Evolutionary conservation across 2,329 filamentous ascomycete genomes (phyloP), one percentile per base, ranked within the genome.

Genomic region (Balansia obtecta): DNA sequence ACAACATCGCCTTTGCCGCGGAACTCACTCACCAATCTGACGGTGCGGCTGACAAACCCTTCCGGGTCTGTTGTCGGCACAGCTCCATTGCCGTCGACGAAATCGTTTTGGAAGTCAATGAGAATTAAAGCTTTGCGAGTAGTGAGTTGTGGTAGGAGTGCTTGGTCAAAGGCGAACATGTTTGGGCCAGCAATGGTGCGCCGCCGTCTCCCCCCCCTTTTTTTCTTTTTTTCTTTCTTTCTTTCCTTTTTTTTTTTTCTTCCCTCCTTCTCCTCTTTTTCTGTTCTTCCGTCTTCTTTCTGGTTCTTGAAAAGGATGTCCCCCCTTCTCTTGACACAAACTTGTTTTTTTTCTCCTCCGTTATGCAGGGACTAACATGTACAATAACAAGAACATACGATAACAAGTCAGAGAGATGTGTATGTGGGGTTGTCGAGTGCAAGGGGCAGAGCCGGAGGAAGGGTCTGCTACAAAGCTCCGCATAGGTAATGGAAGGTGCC

Each of bases 101-200:
- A 95, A 64, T 96, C 91, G 59, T 94, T 88, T 62, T 97, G 93
- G 37, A 95, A 79, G 60, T 95, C 91, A 55, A 96, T 75, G 16
- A 94, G 71, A 18, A 97, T 72, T 42, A 98, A 74, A 1, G 88
- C 91, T 67, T 78, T 79, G 48, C 80, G 74, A 9, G 79, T 79
- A 32, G 67, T 70, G 48, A 84, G 66, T 46, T 75, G 68, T 11
- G 80, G 80, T 18, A 83, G 69, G 37, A 72, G 69, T 44, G 74
- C 65, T 39, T 71, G 67, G 57, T 81, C 75, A 62, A 83, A 79
- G 54, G 75, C 63, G 60, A 83, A 79, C 69, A 79, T 78, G 53
- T 50, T 50, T 47, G 47, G 40, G 2, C 20, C 10, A 41, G 8
- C n/a, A 13, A 6, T 30, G 8, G 32, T 16, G 15, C 43, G 12